A percentile compares a stretch with the other conserved stretches of the same genome.
phyloP scores from a whole-genome alignment of 768 basidiomycete genomes.

The Gelatoporia subvermispora region DNA sequence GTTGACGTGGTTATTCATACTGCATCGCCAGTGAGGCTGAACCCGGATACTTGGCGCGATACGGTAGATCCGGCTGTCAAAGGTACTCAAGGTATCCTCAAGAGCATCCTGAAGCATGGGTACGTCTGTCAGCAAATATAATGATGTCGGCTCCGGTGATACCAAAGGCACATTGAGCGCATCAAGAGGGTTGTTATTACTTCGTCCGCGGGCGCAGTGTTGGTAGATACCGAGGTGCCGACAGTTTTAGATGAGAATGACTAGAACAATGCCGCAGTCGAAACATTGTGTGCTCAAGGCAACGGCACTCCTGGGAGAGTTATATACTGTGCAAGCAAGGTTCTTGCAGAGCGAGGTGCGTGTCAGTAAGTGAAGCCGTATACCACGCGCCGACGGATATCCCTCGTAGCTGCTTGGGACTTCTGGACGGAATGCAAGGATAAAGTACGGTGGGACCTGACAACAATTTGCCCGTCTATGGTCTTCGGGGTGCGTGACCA shows the following conservation, averaged over 20 bases:
- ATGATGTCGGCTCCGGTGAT: too few species aligned
- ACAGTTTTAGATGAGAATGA: slow-evolving; percentile 41
- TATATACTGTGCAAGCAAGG: slow-evolving; percentile 61
- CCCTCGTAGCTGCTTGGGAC: too few species aligned
- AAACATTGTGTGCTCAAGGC: slow-evolving; percentile 48
- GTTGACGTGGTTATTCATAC: slow-evolving; percentile 38
- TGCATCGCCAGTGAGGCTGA: slow-evolving; percentile 30
- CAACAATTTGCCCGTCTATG: too few species aligned
- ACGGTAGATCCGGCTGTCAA: slow-evolving; percentile 65
- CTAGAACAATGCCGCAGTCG: slow-evolving; percentile 53
- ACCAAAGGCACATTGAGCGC: too few species aligned
- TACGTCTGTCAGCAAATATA: too few species aligned
- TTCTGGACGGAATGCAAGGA: too few species aligned
- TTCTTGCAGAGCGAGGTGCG: slow-evolving; percentile 45
- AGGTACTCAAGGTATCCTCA: slow-evolving; percentile 60
- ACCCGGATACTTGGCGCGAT: slow-evolving; percentile 28
- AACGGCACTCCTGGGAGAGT: slow-evolving; percentile 28
- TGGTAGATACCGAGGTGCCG: slow-evolving; percentile 14
- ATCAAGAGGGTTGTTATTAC: slow-evolving; percentile 70
- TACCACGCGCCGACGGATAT: too few species aligned
- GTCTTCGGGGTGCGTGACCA: too few species aligned
- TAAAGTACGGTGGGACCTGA: too few species aligned
- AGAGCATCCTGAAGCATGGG: slow-evolving; percentile 47
- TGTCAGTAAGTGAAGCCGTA: slow-evolving; percentile 13
- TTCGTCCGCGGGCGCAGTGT: slow-evolving; percentile 51